phyloP scores from a whole-genome alignment of 352 stramenopile genomes.

The Thalassiosira oceanica region DNA sequence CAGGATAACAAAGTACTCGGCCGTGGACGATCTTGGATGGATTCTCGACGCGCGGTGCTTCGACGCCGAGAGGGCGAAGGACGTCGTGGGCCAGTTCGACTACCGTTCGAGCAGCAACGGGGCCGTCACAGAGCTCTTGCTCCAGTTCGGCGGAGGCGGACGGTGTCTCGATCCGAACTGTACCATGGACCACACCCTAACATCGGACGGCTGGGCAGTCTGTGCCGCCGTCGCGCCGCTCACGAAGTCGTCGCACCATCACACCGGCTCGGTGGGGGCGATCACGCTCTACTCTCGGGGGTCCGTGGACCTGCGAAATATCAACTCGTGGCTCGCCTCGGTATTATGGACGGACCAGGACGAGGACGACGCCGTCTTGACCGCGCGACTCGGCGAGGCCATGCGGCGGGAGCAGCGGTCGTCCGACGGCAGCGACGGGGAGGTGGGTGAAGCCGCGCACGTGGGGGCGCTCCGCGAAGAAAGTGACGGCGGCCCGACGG shows the following conservation, averaged over 20 bases:
- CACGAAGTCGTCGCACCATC: slow-evolving; percentile 39
- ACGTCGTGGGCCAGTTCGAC: slow-evolving; percentile 44
- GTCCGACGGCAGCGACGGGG: neutral
- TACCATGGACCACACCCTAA: neutral
- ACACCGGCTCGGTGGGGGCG: slow-evolving; percentile 63
- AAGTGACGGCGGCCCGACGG: slow-evolving; percentile 8
- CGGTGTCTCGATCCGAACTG: slow-evolving; percentile 2
- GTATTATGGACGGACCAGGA: slow-evolving; percentile 79
- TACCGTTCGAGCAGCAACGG: neutral
- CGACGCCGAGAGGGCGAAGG: slow-evolving; percentile 41
- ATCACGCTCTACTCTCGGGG: slow-evolving; percentile 52
- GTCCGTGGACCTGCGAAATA: slow-evolving; percentile 44
- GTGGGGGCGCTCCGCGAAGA: neutral
- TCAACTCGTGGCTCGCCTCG: slow-evolving; percentile 71
- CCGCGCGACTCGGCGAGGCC: slow-evolving; percentile 40
- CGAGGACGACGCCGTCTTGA: slow-evolving; percentile 57
- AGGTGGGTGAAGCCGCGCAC: neutral
- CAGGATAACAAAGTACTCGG: no score
- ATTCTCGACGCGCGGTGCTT: slow-evolving; percentile 77
- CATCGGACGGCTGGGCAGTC: no score
- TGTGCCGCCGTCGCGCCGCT: no score
- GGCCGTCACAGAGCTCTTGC: neutral
- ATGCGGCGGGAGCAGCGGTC: neutral
- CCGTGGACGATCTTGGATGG: slow-evolving; percentile 68
- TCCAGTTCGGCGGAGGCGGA: no score